These are phyloP conservation scores for Calonectria ilicicola DNA, from an alignment of 2,329 filamentous ascomycete genomes.

Conservation along the genomic window DNA sequence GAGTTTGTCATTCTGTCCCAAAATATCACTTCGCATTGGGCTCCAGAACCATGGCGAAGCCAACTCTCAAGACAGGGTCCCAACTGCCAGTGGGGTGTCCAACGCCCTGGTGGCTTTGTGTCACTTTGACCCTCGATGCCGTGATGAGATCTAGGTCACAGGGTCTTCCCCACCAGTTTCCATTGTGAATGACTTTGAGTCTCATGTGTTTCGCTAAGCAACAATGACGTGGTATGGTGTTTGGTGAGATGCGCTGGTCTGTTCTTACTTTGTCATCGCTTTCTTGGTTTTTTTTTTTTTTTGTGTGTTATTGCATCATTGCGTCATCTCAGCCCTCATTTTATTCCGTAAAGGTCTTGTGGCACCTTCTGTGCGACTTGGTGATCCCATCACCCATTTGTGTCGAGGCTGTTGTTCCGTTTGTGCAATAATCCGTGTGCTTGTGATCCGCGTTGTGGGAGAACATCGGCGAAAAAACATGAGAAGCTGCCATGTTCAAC, in stretches of 20 bases:
- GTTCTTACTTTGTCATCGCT: not conserved
- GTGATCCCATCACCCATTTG: not conserved
- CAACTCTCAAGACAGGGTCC: not conserved
- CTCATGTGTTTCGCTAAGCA: not conserved
- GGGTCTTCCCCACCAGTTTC: conserved; percentile 28
- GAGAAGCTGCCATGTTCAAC: not conserved
- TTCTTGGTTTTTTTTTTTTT: not conserved
- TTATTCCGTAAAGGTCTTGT: not conserved
- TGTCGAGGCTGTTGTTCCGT: not conserved
- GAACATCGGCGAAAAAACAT: not conserved
- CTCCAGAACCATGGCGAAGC: not conserved
- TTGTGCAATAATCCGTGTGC: not conserved
- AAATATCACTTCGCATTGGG: not conserved
- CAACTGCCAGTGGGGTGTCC: not conserved
- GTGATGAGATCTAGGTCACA: conserved; percentile 28
- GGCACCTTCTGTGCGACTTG: not conserved
- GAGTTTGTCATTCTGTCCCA: not conserved
- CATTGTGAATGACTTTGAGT: not conserved
- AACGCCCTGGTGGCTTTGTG: conserved; percentile 25
- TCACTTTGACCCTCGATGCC: conserved; percentile 33
- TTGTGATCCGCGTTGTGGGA: not conserved
- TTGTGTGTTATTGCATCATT: not conserved
- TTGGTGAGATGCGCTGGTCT: not conserved
- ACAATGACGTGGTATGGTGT: not conserved
- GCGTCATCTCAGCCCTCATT: not conserved